Conservation (phyloP, 495 filamentous ascomycete species). For the Pyronema omphalodes region DNA sequence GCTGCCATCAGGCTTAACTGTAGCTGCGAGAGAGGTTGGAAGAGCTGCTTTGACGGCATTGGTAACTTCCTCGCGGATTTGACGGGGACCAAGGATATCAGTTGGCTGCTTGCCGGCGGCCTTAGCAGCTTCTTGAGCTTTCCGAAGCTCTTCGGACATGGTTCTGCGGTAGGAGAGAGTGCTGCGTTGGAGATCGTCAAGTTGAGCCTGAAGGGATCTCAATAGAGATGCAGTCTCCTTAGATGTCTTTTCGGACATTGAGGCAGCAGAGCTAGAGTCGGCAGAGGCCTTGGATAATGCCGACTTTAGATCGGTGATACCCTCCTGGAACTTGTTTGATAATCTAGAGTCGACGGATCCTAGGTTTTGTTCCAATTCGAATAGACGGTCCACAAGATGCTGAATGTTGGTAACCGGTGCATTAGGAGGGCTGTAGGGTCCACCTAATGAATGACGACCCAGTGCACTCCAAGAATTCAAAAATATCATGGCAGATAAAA, state of each 20-base stretch:
- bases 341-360: not conserved
- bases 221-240: not conserved
- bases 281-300: not conserved
- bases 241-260: not conserved
- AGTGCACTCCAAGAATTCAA: not conserved
- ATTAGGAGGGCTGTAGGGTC: conserved; percentile 8
- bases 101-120: not conserved
- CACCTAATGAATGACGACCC: too few species aligned
- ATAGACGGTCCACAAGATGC: conserved; percentile 12
- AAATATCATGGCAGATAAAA: not conserved
- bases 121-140: not conserved
- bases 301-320: not conserved
- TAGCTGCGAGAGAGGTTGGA: conserved; percentile 9
- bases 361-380: conserved; percentile 8
- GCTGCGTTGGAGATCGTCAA: not conserved
- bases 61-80: not conserved
- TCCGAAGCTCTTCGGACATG: not conserved
- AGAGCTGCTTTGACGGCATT: conserved; percentile 3
- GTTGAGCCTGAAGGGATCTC: not conserved
- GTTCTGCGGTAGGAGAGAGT: not conserved
- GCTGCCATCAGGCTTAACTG: conserved; percentile 7
- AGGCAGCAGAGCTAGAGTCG: not conserved
- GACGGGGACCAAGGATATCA: not conserved
- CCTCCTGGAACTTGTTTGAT: not conserved
- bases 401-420: conserved; percentile 8